A percentile compares a stretch with the other conserved stretches of the same genome.
Conservation (phyloP, 495 filamentous ascomycete genomes). For the Xylaria sp. region DNA sequence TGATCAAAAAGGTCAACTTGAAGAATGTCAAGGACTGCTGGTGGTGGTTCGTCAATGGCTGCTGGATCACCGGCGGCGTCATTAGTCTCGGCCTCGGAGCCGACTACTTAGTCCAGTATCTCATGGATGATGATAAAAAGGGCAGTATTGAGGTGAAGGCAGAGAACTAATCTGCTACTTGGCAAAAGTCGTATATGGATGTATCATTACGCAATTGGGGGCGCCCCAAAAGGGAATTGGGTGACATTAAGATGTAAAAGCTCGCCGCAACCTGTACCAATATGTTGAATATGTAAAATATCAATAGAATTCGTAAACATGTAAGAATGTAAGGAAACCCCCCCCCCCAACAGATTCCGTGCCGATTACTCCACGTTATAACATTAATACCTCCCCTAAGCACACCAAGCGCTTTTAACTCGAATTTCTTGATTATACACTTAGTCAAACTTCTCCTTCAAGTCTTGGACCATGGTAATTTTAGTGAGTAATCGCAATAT, state of each 20-base stretch:
- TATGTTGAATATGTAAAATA: background rate
- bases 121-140: background rate
- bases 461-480: background rate
- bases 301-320: background rate
- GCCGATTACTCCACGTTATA: background rate
- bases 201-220: background rate
- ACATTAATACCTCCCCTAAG: background rate
- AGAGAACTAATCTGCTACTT: background rate
- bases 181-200: background rate
- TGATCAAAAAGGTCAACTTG: slow-evolving; percentile 88
- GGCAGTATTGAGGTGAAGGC: background rate
- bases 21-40: slow-evolving; percentile 87
- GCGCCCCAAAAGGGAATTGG: background rate
- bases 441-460: background rate
- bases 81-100: slow-evolving; percentile 58
- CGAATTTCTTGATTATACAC: background rate
- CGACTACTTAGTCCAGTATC: slow-evolving; percentile 58
- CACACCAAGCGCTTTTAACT: background rate
- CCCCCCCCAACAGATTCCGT: background rate
- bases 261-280: slow-evolving; percentile 13
- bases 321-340: background rate
- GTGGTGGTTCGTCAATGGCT: slow-evolving; percentile 89
- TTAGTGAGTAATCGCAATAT: background rate
- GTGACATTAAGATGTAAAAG: background rate
- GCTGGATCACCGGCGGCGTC: slow-evolving; percentile 62